phyloP scores from a whole-genome alignment of 495 filamentous ascomycete genomes.

The Staphylotrichum longicolle region DNA sequence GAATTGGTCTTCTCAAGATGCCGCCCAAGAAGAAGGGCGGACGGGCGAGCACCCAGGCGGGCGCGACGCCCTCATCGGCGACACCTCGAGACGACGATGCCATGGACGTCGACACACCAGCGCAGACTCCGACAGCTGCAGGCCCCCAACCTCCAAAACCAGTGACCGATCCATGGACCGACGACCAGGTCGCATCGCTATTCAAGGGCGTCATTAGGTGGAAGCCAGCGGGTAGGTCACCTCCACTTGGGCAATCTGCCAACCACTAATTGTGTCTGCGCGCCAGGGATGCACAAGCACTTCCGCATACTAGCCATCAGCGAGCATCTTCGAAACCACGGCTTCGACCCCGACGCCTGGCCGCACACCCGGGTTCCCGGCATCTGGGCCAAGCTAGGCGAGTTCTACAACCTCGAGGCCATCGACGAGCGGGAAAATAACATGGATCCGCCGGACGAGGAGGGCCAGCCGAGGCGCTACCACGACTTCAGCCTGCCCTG shows the following conservation, averaged over 20 bases:
- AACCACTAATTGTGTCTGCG: conserved; percentile 17
- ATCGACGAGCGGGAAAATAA: conserved; percentile 80
- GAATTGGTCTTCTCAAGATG: conserved; percentile 46
- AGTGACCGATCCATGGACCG: conserved; percentile 80
- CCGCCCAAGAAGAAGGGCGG: conserved; percentile 66
- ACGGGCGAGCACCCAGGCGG: conserved; percentile 40
- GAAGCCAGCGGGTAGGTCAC: conserved; percentile 81
- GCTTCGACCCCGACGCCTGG: conserved; percentile 64
- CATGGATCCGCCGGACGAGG: conserved; percentile 61
- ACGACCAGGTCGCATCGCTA: conserved; percentile 87
- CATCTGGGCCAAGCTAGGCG: conserved; percentile 85
- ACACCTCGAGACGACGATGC: conserved; percentile 50
- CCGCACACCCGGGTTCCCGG: conserved; percentile 83
- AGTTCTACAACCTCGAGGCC: conserved; percentile 81
- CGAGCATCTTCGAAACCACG: conserved; percentile 80
- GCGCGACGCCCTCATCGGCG: conserved; percentile 30
- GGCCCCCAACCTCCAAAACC: conserved; percentile 35
- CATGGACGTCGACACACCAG: conserved; percentile 52
- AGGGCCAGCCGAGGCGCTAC: conserved; percentile 52
- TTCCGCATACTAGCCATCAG: conserved; percentile 92
- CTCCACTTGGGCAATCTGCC: neutral
- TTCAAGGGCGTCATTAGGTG: conserved; percentile 86
- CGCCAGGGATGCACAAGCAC: conserved; percentile 89
- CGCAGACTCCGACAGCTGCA: conserved; percentile 41
- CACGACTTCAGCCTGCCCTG: conserved; percentile 73